Evolutionary conservation across 805 yeast species (phyloP).

Genomic region (Saccharomycopsis vini): DNA sequence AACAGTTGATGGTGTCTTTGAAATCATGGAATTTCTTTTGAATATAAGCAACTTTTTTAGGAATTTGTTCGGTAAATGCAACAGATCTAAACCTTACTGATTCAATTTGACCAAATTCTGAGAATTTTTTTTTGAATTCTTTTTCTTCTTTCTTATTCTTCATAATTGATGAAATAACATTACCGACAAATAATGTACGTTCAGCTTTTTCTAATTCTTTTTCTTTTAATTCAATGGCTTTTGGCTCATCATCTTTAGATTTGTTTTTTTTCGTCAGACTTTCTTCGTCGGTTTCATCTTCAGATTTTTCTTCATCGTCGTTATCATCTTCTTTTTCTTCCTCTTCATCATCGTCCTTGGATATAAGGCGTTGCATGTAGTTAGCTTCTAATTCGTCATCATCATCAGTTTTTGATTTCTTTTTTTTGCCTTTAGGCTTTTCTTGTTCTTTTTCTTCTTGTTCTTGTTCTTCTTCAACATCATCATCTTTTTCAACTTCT

Average conservation of each 20-base stretch:
- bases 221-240: slow-evolving; percentile 15
- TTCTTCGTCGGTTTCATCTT: slow-evolving; percentile 3
- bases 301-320: slow-evolving; percentile 10
- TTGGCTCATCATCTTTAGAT: slow-evolving; percentile 6
- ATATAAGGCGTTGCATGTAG: slow-evolving; percentile 13
- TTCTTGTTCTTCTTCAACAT: slow-evolving; percentile 8
- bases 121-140: slow-evolving; percentile 56
- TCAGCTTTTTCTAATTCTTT: slow-evolving; percentile 71
- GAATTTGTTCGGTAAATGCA: slow-evolving; percentile 78
- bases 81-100: slow-evolving; percentile 89
- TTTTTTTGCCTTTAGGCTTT: slow-evolving; percentile 9
- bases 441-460: slow-evolving; percentile 7
- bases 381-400: slow-evolving; percentile 20
- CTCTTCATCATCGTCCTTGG: slow-evolving; percentile 7
- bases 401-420: slow-evolving; percentile 12
- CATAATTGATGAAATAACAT: slow-evolving; percentile 58
- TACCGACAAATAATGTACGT: slow-evolving; percentile 82
- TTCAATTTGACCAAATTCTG: slow-evolving; percentile 37
- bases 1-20: slow-evolving; percentile 80
- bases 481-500: slow-evolving; percentile 1
- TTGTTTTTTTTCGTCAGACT: too few relatives aligned
- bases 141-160: slow-evolving; percentile 53
- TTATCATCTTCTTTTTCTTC: slow-evolving; percentile 6
- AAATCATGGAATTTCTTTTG: slow-evolving; percentile 64
- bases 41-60: slow-evolving; percentile 84